Evolutionary conservation across 352 stramenopile species (phyloP), one percentile per base, ranked within the genome.

Genomic region (Peronosclerospora sorghi): DNA sequence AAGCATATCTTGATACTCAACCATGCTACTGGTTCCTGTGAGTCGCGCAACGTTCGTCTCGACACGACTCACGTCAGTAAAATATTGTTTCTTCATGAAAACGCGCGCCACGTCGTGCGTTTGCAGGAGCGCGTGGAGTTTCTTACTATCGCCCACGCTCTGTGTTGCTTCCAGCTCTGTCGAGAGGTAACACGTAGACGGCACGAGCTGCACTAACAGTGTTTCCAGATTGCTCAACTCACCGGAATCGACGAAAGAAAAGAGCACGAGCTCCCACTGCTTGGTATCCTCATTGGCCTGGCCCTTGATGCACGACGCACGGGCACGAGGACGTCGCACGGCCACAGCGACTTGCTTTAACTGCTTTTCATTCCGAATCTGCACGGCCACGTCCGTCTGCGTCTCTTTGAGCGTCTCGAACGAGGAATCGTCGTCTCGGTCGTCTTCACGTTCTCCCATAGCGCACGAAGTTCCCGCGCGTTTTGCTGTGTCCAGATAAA

Each of bases 151-250:
- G 20, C 71, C 75, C 20, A 83, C 48, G 19, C 51, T 48, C 36
- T 79, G 72, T 32, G 76, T 59, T 35, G 79, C 67, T 14, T 68
- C 58, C 13, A 86, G 56, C 12, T 86, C 71, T 1, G 61, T 38
- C 1, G 74, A 56, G n/a, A 90, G 23, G 32, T 73, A 85, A 55
- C 77, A 90, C 45, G 68, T 84, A 23, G 78, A 76, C 0, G 81
- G 81, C 20, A 61, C 60, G n/a, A 88, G 50, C 35, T 91, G 81
- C 39, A 93, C 72, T 28, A 93, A 53, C 14, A 93, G 64, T 28
- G 78, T 89, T 60, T 93, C 81, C 15, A 93, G 56, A 41, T 88
- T 85, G 32, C 69, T 70, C 37, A 93, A 53, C 41, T 89, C 75
- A 56, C 74, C 88, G 34, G 78, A 91, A 55, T 93, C 81, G 0